Conservation (phyloP, 805 yeast genomes). For the Metschnikowia sp. region DNA sequence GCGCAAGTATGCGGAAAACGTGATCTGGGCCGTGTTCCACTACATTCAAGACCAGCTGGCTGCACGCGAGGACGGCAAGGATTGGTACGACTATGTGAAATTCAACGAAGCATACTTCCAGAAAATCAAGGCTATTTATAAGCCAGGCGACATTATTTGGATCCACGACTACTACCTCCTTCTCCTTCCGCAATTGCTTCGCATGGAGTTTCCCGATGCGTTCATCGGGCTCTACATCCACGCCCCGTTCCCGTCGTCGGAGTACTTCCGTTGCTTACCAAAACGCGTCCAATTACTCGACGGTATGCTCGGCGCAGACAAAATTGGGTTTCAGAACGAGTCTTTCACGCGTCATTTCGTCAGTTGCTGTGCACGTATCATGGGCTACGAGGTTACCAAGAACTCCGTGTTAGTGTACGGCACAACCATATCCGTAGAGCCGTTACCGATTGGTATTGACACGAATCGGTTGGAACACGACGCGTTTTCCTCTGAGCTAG, state of each 20-base stretch:
- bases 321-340: constrained; percentile 80
- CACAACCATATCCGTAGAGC: constrained; percentile 64
- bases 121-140: constrained; percentile 65
- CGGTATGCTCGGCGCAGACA: constrained; percentile 88
- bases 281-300: constrained; percentile 79
- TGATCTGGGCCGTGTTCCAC: constrained; percentile 92
- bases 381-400: constrained; percentile 73
- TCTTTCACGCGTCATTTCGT: constrained; percentile 89
- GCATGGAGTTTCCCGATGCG: constrained; percentile 73
- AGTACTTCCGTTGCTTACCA: constrained; percentile 85
- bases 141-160: constrained; percentile 90
- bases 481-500: constrained; percentile 38
- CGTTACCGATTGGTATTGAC: constrained; percentile 89
- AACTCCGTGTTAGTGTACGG: constrained; percentile 70
- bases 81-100: constrained; percentile 85
- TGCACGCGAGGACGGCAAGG: constrained; percentile 62
- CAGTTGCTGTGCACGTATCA: constrained; percentile 81
- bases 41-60: constrained; percentile 80
- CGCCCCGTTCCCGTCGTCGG: constrained; percentile 93
- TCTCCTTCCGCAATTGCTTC: constrained; percentile 75
- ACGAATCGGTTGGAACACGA: constrained; percentile 64
- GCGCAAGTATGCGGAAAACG: constrained; percentile 87
- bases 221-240: constrained; percentile 78
- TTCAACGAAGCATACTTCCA: constrained; percentile 90
- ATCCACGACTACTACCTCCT: constrained; percentile 86